Conservation (phyloP, 129 eudicot genomes). For the Helichrysum umbraculigerum region DNA sequence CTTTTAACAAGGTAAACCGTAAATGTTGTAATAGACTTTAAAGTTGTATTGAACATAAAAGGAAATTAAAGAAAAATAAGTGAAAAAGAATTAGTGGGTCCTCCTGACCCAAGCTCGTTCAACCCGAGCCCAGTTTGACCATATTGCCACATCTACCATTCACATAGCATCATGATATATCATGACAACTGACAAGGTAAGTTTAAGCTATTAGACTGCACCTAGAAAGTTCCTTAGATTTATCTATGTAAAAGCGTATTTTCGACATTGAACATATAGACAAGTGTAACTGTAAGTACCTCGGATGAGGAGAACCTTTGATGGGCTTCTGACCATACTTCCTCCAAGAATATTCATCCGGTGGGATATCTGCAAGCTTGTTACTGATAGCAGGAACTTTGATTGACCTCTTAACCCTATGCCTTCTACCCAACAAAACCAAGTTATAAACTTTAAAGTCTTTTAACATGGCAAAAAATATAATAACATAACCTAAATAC, state of each 20-base stretch:
- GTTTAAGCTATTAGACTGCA: background rate
- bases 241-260: background rate
- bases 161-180: too few relatives aligned
- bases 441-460: background rate
- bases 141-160: too few relatives aligned
- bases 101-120: too few relatives aligned
- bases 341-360: constrained; percentile 92
- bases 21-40: too few relatives aligned
- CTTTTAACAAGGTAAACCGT: too few relatives aligned
- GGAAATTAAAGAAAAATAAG: too few relatives aligned
- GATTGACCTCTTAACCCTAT: constrained; percentile 73
- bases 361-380: constrained; percentile 88
- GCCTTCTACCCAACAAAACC: constrained; percentile 47
- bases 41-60: too few relatives aligned
- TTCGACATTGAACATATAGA: background rate
- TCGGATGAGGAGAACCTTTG: constrained; percentile 92
- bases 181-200: too few relatives aligned
- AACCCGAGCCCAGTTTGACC: too few relatives aligned
- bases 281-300: constrained; percentile 38
- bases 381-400: constrained; percentile 83
- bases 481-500: background rate
- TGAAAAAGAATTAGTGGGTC: too few relatives aligned
- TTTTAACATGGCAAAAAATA: background rate
- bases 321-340: constrained; percentile 92
- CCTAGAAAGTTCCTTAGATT: background rate